These are phyloP conservation scores for Priceomyces medius DNA, from an alignment of 805 yeast genomes.

Conservation along the genomic window DNA sequence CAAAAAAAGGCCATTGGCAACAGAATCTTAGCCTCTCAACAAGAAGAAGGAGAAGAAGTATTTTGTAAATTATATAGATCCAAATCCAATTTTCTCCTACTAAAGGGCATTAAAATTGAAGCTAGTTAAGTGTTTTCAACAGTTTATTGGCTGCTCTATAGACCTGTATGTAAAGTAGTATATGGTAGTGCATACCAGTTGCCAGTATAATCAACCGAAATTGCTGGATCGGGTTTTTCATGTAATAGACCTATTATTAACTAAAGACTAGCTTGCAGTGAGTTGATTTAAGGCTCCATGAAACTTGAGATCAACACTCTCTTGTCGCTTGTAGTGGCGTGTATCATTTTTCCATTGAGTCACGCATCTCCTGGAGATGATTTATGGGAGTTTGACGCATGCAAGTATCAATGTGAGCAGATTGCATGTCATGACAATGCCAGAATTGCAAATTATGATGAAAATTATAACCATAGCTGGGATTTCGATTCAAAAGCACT, in stretches of 20 bases:
- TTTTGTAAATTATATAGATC: too few relatives aligned
- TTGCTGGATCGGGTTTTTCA: background rate
- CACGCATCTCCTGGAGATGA: conserved; percentile 62
- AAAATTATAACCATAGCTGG: conserved; percentile 32
- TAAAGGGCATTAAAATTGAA: too few relatives aligned
- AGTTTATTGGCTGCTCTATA: background rate
- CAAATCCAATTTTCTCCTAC: too few relatives aligned
- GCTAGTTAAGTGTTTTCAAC: too few relatives aligned
- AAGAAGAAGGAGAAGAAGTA: too few relatives aligned
- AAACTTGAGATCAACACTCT: background rate
- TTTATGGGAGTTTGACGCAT: conserved; percentile 53
- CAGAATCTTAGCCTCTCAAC: too few relatives aligned
- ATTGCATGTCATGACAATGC: conserved; percentile 34
- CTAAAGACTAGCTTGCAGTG: background rate
- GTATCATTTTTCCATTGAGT: background rate
- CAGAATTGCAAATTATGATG: conserved; percentile 24
- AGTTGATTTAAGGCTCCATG: background rate
- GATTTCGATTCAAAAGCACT: conserved; percentile 40
- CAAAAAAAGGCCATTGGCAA: too few relatives aligned
- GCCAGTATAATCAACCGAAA: background rate
- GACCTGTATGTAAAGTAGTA: background rate
- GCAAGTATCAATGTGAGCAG: conserved; percentile 50
- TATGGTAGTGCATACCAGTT: background rate
- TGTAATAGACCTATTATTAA: too few relatives aligned
- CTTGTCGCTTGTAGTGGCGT: background rate